A percentile compares a stretch with the other conserved stretches of the same genome.
Conservation (phyloP, 768 basidiomycete species). For the Boletus eberwhitei region DNA sequence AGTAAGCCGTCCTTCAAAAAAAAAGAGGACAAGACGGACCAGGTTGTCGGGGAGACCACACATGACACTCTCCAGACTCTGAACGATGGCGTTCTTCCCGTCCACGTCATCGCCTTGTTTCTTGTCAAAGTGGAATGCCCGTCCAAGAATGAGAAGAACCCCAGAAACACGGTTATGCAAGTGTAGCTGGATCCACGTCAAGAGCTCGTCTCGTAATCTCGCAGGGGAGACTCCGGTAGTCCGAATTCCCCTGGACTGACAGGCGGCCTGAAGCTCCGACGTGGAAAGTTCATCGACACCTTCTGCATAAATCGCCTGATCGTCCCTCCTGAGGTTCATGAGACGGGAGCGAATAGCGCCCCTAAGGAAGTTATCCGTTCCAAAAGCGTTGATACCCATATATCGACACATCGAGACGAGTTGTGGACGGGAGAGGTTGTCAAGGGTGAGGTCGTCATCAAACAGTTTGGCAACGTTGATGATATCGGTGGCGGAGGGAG, state of each 20-base stretch:
- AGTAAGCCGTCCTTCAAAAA: background rate
- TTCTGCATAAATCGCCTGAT: conserved; percentile 87
- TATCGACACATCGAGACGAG: conserved; percentile 96
- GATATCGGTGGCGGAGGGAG: conserved; percentile 83
- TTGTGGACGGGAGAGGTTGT: conserved; percentile 98
- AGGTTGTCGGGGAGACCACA: conserved; percentile 91
- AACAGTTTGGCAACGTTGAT: conserved; percentile 95
- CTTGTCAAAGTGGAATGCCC: conserved; percentile 92
- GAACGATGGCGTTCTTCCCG: conserved; percentile 77
- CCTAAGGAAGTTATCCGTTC: conserved; percentile 97
- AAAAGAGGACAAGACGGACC: conserved; percentile 45
- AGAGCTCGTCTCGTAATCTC: conserved; percentile 82
- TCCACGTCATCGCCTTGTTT: conserved; percentile 72
- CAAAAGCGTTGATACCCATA: conserved; percentile 98
- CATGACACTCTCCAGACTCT: conserved; percentile 84
- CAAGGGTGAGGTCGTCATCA: conserved; percentile 95
- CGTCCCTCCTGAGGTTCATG: conserved; percentile 81
- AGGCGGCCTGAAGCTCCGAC: conserved; percentile 87
- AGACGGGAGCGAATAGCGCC: conserved; percentile 85
- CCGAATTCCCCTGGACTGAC: conserved; percentile 90
- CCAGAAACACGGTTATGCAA: conserved; percentile 89
- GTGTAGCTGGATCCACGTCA: conserved; percentile 92
- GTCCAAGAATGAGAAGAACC: conserved; percentile 87
- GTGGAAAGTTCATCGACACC: conserved; percentile 90
- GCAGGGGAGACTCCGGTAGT: conserved; percentile 86